These are phyloP conservation scores for Daldinia vernicosa DNA, from an alignment of 495 filamentous ascomycete genomes.

Conservation along the genomic window DNA sequence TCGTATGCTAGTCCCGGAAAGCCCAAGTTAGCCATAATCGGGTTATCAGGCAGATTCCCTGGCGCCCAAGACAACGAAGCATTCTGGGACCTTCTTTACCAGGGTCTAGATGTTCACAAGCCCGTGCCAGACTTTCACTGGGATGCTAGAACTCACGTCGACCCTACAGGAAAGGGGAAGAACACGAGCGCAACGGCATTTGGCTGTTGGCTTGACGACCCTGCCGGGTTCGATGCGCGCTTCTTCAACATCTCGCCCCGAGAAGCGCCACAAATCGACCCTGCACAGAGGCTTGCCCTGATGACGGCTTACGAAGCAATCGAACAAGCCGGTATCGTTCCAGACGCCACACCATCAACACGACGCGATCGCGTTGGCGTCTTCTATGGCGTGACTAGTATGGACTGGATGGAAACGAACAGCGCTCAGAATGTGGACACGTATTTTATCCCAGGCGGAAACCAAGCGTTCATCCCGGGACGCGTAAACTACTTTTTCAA, in stretches of 20 bases:
- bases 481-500: conserved; percentile 58
- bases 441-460: conserved; percentile 80
- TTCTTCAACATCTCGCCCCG: conserved; percentile 65
- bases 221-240: conserved; percentile 72
- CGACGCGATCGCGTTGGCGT: conserved; percentile 75
- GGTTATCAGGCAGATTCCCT: conserved; percentile 71
- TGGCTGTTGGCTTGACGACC: conserved; percentile 80
- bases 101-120: conserved; percentile 61
- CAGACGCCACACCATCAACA: conserved; percentile 67
- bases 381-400: conserved; percentile 83
- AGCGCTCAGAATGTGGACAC: conserved; percentile 80
- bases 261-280: conserved; percentile 73
- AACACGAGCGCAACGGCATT: conserved; percentile 78
- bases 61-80: conserved; percentile 62
- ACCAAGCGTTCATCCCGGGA: conserved; percentile 70
- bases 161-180: conserved; percentile 70
- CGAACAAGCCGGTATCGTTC: conserved; percentile 81
- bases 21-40: conserved; percentile 66
- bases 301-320: conserved; percentile 84
- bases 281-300: conserved; percentile 77
- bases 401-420: conserved; percentile 81
- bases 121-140: conserved; percentile 72
- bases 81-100: conserved; percentile 70
- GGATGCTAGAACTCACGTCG: conserved; percentile 73
- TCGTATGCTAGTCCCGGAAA: background rate